Evolutionary conservation across 495 filamentous ascomycete species (phyloP).

Genomic region (Lasiosphaeris hirsuta): DNA sequence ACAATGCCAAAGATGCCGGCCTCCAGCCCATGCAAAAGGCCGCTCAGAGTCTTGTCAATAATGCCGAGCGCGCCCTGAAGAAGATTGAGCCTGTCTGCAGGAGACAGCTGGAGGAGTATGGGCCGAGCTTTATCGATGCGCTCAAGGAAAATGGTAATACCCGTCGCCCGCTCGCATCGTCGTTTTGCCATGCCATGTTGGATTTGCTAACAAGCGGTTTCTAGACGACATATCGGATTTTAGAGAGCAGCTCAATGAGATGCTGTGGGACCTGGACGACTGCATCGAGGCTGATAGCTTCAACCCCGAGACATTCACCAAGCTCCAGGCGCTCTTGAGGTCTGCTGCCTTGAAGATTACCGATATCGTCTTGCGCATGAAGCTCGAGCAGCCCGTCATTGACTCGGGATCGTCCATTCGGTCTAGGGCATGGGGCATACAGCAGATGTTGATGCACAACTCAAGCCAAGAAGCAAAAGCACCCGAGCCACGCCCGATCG

Average conservation of each 20-base stretch:
- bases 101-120: constrained; percentile 39
- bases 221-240: constrained; percentile 41
- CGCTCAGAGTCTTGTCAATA: constrained; percentile 36
- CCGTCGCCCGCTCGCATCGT: not conserved
- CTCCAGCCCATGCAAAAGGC: constrained; percentile 39
- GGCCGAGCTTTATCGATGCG: constrained; percentile 36
- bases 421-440: not conserved
- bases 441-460: no score
- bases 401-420: not conserved
- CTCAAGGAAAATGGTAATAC: constrained; percentile 42
- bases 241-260: constrained; percentile 35
- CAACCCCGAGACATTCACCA: constrained; percentile 34
- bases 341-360: constrained; percentile 35
- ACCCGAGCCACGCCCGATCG: constrained; percentile 17
- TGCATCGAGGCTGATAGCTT: constrained; percentile 39
- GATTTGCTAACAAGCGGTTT: constrained; percentile 5
- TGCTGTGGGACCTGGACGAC: constrained; percentile 44
- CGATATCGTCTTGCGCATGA: constrained; percentile 41
- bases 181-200: not conserved
- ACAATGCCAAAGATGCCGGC: constrained; percentile 34
- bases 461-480: constrained; percentile 9
- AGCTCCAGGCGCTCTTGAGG: constrained; percentile 36
- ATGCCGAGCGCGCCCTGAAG: constrained; percentile 41
- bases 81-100: constrained; percentile 42
- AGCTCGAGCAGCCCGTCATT: constrained; percentile 28